Evolutionary conservation across 2,329 filamentous ascomycete species (phyloP).

Genomic region (Fusarium udum): DNA sequence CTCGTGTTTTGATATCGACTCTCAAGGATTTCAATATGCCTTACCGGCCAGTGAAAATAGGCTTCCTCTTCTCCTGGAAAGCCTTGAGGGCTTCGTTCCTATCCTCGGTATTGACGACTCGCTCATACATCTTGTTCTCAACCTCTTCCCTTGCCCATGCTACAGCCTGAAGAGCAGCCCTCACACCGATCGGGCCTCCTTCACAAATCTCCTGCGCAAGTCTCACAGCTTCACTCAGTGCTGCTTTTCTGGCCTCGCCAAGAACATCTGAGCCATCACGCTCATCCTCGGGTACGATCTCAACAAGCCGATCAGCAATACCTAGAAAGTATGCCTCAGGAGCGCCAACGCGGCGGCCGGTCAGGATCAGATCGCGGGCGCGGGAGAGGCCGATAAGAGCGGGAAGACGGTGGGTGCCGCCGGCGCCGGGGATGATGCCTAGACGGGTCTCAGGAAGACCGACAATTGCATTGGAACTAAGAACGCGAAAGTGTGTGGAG

Average conservation of each 20-base stretch:
- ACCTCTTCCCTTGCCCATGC: constrained; percentile 75
- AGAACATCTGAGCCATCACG: constrained; percentile 57
- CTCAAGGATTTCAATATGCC: not conserved
- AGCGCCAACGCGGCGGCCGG: constrained; percentile 83
- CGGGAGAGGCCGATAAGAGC: constrained; percentile 80
- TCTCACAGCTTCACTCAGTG: constrained; percentile 78
- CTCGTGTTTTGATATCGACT: not conserved
- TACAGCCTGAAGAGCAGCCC: constrained; percentile 82
- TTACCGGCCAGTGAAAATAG: constrained; percentile 65
- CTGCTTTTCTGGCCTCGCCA: constrained; percentile 69
- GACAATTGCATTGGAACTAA: constrained; percentile 80
- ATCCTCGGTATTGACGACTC: constrained; percentile 85
- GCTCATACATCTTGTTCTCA: constrained; percentile 89
- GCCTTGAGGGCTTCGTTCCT: constrained; percentile 87
- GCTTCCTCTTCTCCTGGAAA: constrained; percentile 74
- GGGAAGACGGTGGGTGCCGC: constrained; percentile 89
- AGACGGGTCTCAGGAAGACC: constrained; percentile 91
- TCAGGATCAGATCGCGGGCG: constrained; percentile 90
- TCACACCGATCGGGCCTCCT: constrained; percentile 84
- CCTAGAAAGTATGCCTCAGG: constrained; percentile 92
- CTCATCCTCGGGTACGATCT: constrained; percentile 71
- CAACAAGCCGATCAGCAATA: constrained; percentile 87
- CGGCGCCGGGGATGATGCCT: constrained; percentile 93
- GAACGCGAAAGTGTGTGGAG: constrained; percentile 87
- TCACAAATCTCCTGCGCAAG: constrained; percentile 88